These are phyloP conservation scores for Pseudogymnoascus sp. DNA, from an alignment of 2,329 filamentous ascomycete species.

Conservation along the genomic window DNA sequence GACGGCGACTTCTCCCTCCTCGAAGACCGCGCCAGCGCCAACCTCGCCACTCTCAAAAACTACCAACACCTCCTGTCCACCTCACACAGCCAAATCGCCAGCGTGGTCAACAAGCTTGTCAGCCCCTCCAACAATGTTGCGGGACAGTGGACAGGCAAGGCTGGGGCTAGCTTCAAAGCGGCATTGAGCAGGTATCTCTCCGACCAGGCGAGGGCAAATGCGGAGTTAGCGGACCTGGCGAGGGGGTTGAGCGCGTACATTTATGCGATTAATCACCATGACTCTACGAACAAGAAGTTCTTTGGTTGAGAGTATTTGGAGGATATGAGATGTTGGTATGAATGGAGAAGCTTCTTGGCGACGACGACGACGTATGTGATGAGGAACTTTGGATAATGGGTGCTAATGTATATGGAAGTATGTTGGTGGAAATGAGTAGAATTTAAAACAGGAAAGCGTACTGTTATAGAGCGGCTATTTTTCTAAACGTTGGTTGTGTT, in stretches of 20 bases:
- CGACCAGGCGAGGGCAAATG: not conserved
- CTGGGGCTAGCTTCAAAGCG: not conserved
- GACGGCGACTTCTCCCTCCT: not conserved
- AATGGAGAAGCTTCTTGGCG: not conserved
- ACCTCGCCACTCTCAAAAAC: not conserved
- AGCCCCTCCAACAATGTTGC: not conserved
- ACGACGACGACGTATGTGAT: not conserved
- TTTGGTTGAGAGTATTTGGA: not conserved
- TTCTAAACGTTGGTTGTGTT: not conserved
- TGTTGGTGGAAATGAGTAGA: not conserved
- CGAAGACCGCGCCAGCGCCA: not conserved
- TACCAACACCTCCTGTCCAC: not conserved
- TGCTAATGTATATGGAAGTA: not conserved
- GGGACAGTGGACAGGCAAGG: not conserved
- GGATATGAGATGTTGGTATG: not conserved
- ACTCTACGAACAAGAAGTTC: not conserved
- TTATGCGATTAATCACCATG: not conserved
- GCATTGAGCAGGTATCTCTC: not conserved
- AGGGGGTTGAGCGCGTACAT: not conserved
- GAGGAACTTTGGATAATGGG: not conserved
- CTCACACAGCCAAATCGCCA: not conserved
- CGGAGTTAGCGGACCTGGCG: not conserved
- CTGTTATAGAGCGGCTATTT: not conserved
- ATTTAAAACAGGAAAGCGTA: not conserved
- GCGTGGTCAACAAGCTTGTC: not conserved